Evolutionary conservation across 345 rosid species (phyloP).

Genomic region (Sonneratia alba): DNA sequence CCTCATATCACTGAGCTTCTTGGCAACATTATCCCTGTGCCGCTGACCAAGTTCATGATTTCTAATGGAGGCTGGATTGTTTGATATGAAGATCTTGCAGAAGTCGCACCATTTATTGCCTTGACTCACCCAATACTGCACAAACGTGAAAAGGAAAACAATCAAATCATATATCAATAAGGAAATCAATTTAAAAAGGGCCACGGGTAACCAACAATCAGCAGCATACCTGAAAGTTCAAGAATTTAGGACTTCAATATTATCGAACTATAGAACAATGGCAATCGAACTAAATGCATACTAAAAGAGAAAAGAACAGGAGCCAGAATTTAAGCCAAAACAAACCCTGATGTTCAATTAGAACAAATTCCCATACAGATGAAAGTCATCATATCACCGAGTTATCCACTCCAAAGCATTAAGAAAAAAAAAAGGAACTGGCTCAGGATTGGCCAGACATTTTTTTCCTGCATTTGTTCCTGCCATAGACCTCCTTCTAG

Average conservation of each 20-base stretch:
- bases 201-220: neutral
- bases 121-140: slow-evolving; percentile 93
- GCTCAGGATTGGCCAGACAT: neutral
- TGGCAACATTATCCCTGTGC: slow-evolving; percentile 59
- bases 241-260: neutral
- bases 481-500: neutral
- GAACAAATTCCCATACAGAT: neutral
- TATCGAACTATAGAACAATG: neutral
- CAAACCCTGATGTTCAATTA: neutral
- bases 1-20: slow-evolving; percentile 66
- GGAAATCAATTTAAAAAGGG: neutral
- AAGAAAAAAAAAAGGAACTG: too few relatives aligned
- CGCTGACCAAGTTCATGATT: slow-evolving; percentile 95
- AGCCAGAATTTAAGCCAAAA: neutral
- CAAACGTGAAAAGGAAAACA: neutral
- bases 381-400: neutral
- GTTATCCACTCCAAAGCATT: neutral
- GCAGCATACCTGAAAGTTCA: neutral
- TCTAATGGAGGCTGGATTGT: slow-evolving; percentile 72
- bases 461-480: neutral
- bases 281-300: neutral
- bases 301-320: neutral
- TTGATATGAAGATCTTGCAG: slow-evolving; percentile 79
- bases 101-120: slow-evolving; percentile 96
- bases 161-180: neutral